phyloP scores from a whole-genome alignment of 331 rosid species.

The Quercus phellos region DNA sequence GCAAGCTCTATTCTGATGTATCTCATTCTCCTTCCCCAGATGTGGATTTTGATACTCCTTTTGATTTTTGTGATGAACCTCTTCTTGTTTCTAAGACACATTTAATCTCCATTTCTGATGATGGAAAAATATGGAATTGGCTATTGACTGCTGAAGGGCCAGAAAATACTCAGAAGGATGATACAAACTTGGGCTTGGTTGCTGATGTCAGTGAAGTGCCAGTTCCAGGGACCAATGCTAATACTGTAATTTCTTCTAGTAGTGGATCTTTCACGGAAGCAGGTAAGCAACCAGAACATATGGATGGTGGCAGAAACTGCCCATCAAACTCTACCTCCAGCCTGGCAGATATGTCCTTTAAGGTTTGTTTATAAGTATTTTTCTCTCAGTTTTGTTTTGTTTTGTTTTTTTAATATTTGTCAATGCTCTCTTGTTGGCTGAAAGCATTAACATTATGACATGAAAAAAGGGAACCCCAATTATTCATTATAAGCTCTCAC shows the following conservation, averaged over 20 bases:
- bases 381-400: not conserved
- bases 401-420: not conserved
- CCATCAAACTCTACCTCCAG: slow-evolving; percentile 32
- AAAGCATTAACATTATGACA: not conserved
- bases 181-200: slow-evolving; percentile 36
- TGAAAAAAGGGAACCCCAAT: not conserved
- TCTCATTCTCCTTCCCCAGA: slow-evolving; percentile 57
- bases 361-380: slow-evolving; percentile 37
- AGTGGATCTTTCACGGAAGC: slow-evolving; percentile 35
- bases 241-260: slow-evolving; percentile 30
- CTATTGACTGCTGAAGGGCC: slow-evolving; percentile 69
- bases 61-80: slow-evolving; percentile 64
- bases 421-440: not conserved
- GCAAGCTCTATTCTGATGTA: slow-evolving; percentile 53
- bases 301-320: slow-evolving; percentile 29
- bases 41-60: slow-evolving; percentile 77
- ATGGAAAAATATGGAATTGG: slow-evolving; percentile 98
- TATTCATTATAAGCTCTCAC: not conserved
- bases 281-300: slow-evolving; percentile 36
- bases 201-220: slow-evolving; percentile 30
- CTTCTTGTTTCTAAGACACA: slow-evolving; percentile 56
- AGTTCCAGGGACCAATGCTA: slow-evolving; percentile 32
- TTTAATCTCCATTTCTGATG: slow-evolving; percentile 87
- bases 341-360: slow-evolving; percentile 50
- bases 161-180: slow-evolving; percentile 47